Evolutionary conservation across 768 basidiomycete genomes (phyloP).

Genomic region (Xerocomellus dryophilus): DNA sequence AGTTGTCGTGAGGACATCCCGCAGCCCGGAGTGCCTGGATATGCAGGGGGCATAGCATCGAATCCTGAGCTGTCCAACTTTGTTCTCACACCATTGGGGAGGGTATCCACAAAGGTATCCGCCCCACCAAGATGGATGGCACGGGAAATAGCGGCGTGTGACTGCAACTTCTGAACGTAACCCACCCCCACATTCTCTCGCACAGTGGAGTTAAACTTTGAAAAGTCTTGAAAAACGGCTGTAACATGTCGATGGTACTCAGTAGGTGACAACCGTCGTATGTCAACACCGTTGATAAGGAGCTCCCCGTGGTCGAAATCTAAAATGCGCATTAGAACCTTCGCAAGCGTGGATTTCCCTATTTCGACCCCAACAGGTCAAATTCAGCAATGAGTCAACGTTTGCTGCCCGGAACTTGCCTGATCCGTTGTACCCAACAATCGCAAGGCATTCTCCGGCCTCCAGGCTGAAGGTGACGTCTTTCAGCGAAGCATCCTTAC

Average conservation of each 20-base stretch:
- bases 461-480: conserved; percentile 68
- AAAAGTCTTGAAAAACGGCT: conserved; percentile 86
- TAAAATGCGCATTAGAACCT: conserved; percentile 72
- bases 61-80: conserved; percentile 62
- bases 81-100: conserved; percentile 75
- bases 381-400: conserved; percentile 9
- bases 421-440: conserved; percentile 84
- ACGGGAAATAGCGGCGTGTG: conserved; percentile 51
- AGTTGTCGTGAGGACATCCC: conserved; percentile 38
- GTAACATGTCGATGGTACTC: conserved; percentile 75
- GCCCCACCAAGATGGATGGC: conserved; percentile 77
- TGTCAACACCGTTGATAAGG: conserved; percentile 65
- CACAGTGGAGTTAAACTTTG: conserved; percentile 72
- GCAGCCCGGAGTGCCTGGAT: conserved; percentile 29
- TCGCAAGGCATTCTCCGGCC: conserved; percentile 77
- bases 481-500: conserved; percentile 59
- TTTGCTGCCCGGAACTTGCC: conserved; percentile 41
- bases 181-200: conserved; percentile 88
- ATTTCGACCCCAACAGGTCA: conserved; percentile 3
- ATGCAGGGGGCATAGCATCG: conserved; percentile 41
- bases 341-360: conserved; percentile 89
- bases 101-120: conserved; percentile 55
- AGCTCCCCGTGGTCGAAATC: conserved; percentile 73
- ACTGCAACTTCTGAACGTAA: conserved; percentile 58
- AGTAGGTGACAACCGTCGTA: conserved; percentile 58